These are phyloP conservation scores for Neopestalotiopsis rosae DNA, from an alignment of 2,329 filamentous ascomycete genomes.

Conservation along the genomic window DNA sequence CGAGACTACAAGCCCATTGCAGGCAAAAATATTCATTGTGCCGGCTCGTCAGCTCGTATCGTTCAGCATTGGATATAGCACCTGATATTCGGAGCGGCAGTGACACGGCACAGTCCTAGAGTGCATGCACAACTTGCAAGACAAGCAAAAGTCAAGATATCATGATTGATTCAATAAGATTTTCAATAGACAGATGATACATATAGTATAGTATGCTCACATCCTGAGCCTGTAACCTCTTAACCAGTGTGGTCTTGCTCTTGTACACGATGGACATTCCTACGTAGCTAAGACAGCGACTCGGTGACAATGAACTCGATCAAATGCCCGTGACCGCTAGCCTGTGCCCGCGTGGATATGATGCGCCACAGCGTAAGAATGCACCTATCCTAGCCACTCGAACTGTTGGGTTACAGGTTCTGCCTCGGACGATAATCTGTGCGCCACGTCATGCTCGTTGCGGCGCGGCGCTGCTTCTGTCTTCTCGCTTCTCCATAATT, in stretches of 20 bases:
- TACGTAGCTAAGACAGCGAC: too few species aligned
- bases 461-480: slow-evolving; percentile 9
- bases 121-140: neutral
- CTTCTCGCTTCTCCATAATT: slow-evolving; percentile 8
- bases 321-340: neutral
- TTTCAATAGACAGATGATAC: slow-evolving; percentile 9
- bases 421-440: neutral
- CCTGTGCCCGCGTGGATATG: neutral
- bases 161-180: neutral
- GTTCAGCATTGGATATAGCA: too few species aligned
- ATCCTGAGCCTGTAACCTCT: neutral
- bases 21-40: too few species aligned
- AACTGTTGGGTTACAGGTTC: neutral
- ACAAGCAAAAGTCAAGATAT: neutral
- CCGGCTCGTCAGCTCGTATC: too few species aligned
- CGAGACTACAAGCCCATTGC: too few species aligned
- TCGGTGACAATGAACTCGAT: neutral
- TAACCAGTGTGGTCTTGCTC: neutral
- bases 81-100: too few species aligned
- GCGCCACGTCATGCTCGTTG: neutral
- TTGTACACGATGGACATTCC: neutral
- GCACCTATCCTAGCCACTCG: neutral
- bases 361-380: neutral
- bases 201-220: slow-evolving; percentile 16
- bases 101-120: too few species aligned